Evolutionary conservation across 257 asterid genomes (phyloP).

Genomic region (Plectranthus barbatus): DNA sequence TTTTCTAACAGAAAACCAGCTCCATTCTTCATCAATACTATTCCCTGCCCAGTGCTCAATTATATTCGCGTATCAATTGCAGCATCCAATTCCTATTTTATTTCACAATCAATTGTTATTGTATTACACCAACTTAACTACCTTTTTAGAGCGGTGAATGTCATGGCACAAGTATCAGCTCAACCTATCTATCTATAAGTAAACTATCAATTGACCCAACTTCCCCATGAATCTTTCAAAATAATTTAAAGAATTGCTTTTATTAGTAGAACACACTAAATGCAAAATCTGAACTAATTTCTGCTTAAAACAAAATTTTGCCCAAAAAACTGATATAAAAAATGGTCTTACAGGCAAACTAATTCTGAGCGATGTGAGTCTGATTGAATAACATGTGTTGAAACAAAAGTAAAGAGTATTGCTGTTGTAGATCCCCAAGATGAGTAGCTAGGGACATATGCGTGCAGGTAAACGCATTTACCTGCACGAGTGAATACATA

Average conservation of each 20-base stretch:
- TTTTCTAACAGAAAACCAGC: too few species aligned
- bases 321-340: background rate
- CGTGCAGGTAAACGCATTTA: background rate
- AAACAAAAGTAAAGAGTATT: background rate
- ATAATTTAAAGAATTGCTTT: background rate
- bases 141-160: too few species aligned
- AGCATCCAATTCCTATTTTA: too few species aligned
- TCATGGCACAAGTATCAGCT: too few species aligned
- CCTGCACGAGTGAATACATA: background rate
- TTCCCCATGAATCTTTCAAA: background rate
- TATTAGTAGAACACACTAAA: background rate
- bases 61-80: too few species aligned
- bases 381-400: slow-evolving; percentile 4
- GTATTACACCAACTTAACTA: too few species aligned
- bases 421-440: background rate
- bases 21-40: too few species aligned
- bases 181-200: too few species aligned
- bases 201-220: background rate
- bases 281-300: background rate
- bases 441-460: background rate
- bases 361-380: background rate
- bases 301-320: slow-evolving; percentile 10
- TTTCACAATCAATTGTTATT: too few species aligned
- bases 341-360: background rate
- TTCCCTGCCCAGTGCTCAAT: too few species aligned